phyloP scores from a whole-genome alignment of 2,329 filamentous ascomycete genomes.

The Ceratocystis albifundus region DNA sequence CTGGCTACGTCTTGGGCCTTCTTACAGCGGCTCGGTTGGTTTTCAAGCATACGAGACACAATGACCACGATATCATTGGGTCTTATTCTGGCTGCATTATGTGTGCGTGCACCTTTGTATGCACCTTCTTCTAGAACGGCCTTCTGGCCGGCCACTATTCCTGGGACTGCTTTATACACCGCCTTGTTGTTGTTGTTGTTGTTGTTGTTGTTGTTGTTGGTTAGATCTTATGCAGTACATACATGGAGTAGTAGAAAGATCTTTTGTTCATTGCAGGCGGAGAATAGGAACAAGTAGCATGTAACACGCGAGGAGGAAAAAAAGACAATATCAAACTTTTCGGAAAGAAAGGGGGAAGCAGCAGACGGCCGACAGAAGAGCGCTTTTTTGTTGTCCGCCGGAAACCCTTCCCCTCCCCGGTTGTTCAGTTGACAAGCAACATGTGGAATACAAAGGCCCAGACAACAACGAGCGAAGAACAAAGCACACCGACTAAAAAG shows the following conservation, averaged over 20 bases:
- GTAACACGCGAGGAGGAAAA: not conserved
- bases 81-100: not conserved
- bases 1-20: not conserved
- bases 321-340: not conserved
- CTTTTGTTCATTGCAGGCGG: not conserved
- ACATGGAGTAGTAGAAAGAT: not conserved
- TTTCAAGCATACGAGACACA: conserved; percentile 1
- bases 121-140: not conserved
- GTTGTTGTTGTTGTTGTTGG: not conserved
- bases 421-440: not conserved
- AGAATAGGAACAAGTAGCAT: not conserved
- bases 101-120: not conserved
- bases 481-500: not conserved
- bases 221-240: not conserved
- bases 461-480: too few relatives aligned
- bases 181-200: conserved; percentile 2
- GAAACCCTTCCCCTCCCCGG: too few relatives aligned
- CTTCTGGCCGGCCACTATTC: not conserved
- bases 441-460: not conserved
- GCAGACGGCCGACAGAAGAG: not conserved
- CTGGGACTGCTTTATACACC: not conserved
- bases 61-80: not conserved
- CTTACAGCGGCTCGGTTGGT: not conserved
- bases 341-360: too few relatives aligned
- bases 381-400: not conserved